Base-by-base conservation (phyloP, 192 early-diverging fungal genomes). In the Entomortierella chlamydospora region DNA sequence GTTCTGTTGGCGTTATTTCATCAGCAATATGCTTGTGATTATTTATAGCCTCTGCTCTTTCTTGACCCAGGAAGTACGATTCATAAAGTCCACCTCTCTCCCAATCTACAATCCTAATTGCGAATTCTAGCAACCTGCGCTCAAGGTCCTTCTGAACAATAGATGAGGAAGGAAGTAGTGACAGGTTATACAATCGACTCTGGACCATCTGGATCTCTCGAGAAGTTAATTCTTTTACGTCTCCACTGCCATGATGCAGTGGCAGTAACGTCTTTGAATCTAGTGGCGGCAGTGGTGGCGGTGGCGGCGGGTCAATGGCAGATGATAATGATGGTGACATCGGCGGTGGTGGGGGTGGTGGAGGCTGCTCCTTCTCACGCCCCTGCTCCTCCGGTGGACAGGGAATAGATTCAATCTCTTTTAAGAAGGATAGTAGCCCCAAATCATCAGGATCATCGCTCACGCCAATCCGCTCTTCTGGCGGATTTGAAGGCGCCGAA, bases 401-500 rank as follows among this genome's bases (percentile, higher is more conserved):
- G 25, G 70, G 72, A 28, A 74, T 74, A 0, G 72, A 57, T 7
- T 74, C 59, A 33, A 74, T 67, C 42, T 74, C 72, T 17, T 61
- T 42, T n/a, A 74, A 43, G 31, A 74, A 74, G 17, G 72, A 66
- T n/a, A 61, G 15, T n/a, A 56, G 42, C 9, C 64, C 72, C 25
- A 56, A 31, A 17, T 74, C 72, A 5, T 67, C 72, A 25, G 7
- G 20, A 5, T 23, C 28, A 4, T 29, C 34, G 20, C 18, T 29
- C 6, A 10, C 39, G 18, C 22, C 25, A 23, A 12, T 26, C 42
- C 6, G 33, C n/a, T 12, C 9, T 22, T 4, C 33, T 18, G 41
- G n/a, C 18, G 57, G 2, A 6, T 26, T 22, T 43, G 37, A 13
- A 60, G 8, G n/a, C 20, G 17, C 37, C 11, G 7, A n/a, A n/a